Conservation (phyloP, 2,329 filamentous ascomycete genomes). For the Verticillium isaacii region DNA sequence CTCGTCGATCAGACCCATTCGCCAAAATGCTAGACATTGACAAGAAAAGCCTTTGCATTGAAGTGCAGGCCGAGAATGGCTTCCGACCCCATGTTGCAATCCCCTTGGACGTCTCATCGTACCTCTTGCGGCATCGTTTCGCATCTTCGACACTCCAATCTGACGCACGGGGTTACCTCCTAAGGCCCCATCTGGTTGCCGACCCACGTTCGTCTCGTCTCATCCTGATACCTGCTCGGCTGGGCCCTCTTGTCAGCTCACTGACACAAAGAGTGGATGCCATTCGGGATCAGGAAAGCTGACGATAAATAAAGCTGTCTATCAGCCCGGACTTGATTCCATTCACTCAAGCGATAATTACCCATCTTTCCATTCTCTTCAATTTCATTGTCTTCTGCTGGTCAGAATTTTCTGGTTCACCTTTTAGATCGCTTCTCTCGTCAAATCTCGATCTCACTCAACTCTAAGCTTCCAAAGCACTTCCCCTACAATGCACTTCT, state of each 20-base stretch:
- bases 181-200: background rate
- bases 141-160: background rate
- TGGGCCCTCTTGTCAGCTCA: background rate
- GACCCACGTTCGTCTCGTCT: background rate
- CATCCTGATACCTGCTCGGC: background rate
- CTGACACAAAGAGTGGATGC: background rate
- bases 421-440: background rate
- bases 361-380: background rate
- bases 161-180: background rate
- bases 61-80: too few relatives aligned
- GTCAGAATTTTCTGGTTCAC: background rate
- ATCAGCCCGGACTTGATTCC: background rate
- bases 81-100: too few relatives aligned
- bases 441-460: background rate
- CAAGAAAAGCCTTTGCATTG: too few relatives aligned
- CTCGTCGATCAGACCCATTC: too few relatives aligned
- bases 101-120: too few relatives aligned
- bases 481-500: constrained; percentile 22
- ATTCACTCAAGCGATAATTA: background rate
- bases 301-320: background rate
- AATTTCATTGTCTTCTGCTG: background rate
- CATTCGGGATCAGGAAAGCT: background rate
- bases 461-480: background rate
- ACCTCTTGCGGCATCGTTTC: too few relatives aligned
- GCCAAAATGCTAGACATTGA: too few relatives aligned